A percentile compares a stretch with the other conserved stretches of the same genome.
phyloP scores from a whole-genome alignment of 2,329 filamentous ascomycete species.

The Xylariales sp. region DNA sequence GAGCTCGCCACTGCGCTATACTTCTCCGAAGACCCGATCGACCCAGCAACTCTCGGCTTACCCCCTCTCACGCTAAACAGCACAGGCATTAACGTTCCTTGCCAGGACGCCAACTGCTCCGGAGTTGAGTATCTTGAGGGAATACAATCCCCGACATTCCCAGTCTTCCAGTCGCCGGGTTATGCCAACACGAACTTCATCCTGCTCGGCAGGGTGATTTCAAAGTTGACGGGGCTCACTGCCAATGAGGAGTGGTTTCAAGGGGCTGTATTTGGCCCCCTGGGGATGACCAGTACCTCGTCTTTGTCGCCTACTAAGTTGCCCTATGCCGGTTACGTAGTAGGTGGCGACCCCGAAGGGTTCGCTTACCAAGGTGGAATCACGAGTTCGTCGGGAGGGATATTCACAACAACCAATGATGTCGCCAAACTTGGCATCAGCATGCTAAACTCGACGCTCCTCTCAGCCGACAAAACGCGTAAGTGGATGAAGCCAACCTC shows the following conservation, averaged over 20 bases:
- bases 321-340: constrained; percentile 39
- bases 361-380: constrained; percentile 38
- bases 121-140: constrained; percentile 43
- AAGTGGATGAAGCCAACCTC: constrained; percentile 56
- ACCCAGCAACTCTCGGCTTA: constrained; percentile 34
- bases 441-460: constrained; percentile 53
- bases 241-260: constrained; percentile 39
- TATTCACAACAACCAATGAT: constrained; percentile 52
- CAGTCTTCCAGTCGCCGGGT: constrained; percentile 41
- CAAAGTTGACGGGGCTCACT: constrained; percentile 37
- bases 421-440: constrained; percentile 52
- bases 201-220: constrained; percentile 43
- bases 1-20: constrained; percentile 32
- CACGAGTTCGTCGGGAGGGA: constrained; percentile 45
- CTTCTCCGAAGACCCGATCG: constrained; percentile 21
- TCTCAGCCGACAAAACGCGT: constrained; percentile 50
- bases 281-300: constrained; percentile 40
- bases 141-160: constrained; percentile 44
- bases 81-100: constrained; percentile 28
- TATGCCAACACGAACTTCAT: constrained; percentile 46
- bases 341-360: constrained; percentile 19
- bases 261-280: constrained; percentile 40
- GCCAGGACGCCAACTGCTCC: constrained; percentile 35
- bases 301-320: constrained; percentile 36
- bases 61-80: constrained; percentile 32